These are phyloP conservation scores for Leptographium galeiforme DNA, from an alignment of 2,329 filamentous ascomycete species.

Conservation along the genomic window DNA sequence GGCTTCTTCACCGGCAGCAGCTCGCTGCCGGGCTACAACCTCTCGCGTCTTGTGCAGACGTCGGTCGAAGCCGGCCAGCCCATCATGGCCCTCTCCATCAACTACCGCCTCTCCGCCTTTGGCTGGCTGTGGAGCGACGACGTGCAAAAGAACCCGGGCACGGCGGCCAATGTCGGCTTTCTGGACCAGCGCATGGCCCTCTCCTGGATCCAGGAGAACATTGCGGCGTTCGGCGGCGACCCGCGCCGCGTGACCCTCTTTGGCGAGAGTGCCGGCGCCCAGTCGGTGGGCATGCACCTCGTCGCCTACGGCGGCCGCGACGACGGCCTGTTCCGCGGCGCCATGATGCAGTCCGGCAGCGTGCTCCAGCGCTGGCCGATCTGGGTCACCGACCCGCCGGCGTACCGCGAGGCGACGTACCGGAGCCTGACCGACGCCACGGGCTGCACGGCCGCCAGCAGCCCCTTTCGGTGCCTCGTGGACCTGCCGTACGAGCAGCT, in stretches of 20 bases:
- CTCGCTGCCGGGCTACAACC: constrained; percentile 39
- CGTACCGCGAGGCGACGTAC: too few species aligned
- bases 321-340: constrained; percentile 38
- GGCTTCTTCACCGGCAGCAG: constrained; percentile 22
- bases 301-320: constrained; percentile 40
- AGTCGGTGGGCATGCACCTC: constrained; percentile 35
- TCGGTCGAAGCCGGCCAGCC: constrained; percentile 28
- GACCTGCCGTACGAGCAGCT: not conserved
- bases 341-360: constrained; percentile 20
- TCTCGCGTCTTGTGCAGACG: constrained; percentile 41
- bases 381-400: too few species aligned
- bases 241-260: not conserved
- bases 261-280: constrained; percentile 16
- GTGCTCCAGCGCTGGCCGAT: constrained; percentile 1
- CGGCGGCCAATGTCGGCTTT: not conserved
- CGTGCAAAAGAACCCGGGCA: constrained; percentile 12
- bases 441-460: too few species aligned
- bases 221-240: constrained; percentile 6
- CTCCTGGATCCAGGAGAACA: constrained; percentile 3
- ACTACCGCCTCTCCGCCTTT: constrained; percentile 34
- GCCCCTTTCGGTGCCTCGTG: too few species aligned
- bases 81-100: constrained; percentile 31
- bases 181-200: constrained; percentile 3
- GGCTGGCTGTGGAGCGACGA: constrained; percentile 36
- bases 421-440: too few species aligned